Evolutionary conservation across 257 asterid genomes (phyloP), one percentile per base, ranked within the genome.

Genomic region (Ligustrum vulgare): DNA sequence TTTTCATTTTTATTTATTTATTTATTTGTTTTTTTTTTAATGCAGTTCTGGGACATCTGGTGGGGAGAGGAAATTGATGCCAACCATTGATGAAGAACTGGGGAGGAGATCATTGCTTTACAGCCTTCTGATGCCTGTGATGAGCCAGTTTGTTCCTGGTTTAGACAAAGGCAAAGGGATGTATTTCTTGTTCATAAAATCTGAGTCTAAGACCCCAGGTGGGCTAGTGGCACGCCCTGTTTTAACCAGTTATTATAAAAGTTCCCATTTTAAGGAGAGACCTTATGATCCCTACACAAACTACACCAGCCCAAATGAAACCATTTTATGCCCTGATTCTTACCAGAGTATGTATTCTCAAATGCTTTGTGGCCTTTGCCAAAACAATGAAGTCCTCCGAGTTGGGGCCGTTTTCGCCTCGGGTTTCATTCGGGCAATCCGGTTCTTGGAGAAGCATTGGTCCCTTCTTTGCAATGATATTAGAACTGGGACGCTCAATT

Each of bases 291-390:
- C 82, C 22, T 82, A 84, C 84, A 82, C 86, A 70, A 82, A 84
- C 78, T 79, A 77, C 35, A 85, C 89, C 11, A 82, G 85, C 75
- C 89, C 89, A 54, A 80, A 72, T 31, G 86, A 82, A 45, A 37
- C 89, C 67, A 72, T 85, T 51, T 79, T 85, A 5, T 85, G 89
- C 36, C 51, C 77, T 6, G 89, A 85, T 51, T 77, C 82, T 22
- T 82, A 79, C 81, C 86, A 85, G 28, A 82, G 89, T 76, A 80
- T 85, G 89, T 85, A 85, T 25, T 77, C 86, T 63, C 89, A 85
- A 56, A 82, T 85, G 86, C 86, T 85, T 8, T 85, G 89, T 67
- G 89, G 86, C 47, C 83, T 82, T 8, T 75, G 71, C 80, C 83
- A 74, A 8, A 69, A 72, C 73, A n/a, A 73, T 6, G 76, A 82